phyloP scores from a whole-genome alignment of 108 stramenopile species.

The Conticribra guillardii region DNA sequence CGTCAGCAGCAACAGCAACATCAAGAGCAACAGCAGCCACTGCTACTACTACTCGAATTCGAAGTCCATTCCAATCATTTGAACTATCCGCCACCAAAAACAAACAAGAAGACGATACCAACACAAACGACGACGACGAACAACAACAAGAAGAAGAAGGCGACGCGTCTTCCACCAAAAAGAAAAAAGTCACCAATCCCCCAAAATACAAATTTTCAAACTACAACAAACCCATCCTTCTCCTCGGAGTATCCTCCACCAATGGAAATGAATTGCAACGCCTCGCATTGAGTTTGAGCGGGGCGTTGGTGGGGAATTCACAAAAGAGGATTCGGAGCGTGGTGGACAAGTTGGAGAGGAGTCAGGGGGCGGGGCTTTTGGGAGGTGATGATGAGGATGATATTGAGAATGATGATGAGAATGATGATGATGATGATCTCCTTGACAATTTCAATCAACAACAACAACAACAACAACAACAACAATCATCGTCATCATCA shows the following conservation, averaged over 20 bases:
- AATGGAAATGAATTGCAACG: conserved; percentile 66
- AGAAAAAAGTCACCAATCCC: conserved; percentile 2
- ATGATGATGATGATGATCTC: conserved; percentile 5
- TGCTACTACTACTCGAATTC: conserved; percentile 9
- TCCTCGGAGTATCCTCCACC: conserved; percentile 64
- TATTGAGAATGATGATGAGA: conserved; percentile 1
- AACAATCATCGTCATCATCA: not conserved
- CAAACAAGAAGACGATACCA: too few relatives aligned
- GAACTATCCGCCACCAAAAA: too few relatives aligned
- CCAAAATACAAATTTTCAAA: conserved; percentile 46
- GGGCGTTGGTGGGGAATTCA: conserved; percentile 26
- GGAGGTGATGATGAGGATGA: conserved; percentile 30
- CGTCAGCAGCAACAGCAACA: too few relatives aligned
- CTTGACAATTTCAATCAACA: not conserved
- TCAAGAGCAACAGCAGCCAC: not conserved
- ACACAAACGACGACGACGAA: not conserved
- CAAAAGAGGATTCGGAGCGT: conserved; percentile 6
- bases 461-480: not conserved
- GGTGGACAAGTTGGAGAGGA: conserved; percentile 43
- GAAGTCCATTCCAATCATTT: too few relatives aligned
- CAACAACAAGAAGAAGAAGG: not conserved
- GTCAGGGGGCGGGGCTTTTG: conserved; percentile 35
- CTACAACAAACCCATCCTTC: conserved; percentile 84
- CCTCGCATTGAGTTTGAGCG: conserved; percentile 63
- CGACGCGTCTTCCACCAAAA: not conserved